phyloP scores from a whole-genome alignment of 1,139 yeast species.

The Suhomyces terraborum region DNA sequence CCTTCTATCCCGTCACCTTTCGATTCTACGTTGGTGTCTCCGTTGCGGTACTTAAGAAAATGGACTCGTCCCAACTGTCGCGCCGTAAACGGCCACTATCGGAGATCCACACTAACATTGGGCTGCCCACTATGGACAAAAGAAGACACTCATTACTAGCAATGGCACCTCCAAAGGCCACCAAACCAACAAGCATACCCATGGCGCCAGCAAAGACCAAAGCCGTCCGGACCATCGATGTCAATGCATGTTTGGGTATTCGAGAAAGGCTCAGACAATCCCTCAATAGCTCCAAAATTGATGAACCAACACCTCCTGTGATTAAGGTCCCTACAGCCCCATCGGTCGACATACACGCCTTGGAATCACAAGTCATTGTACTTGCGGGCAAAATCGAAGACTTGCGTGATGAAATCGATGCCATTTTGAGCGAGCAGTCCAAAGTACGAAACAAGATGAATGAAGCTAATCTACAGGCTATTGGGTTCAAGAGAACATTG shows the following conservation, averaged over 20 bases:
- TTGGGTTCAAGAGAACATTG: conserved; percentile 11
- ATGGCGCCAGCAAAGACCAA: conserved; percentile 7
- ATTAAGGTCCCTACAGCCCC: neutral
- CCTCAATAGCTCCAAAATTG: neutral
- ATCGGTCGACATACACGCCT: conserved; percentile 3
- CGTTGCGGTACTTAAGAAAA: no score
- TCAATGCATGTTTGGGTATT: conserved; percentile 15
- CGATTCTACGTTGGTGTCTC: no score
- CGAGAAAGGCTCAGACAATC: conserved; percentile 10
- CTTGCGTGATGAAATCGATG: conserved; percentile 16
- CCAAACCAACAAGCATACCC: conserved; percentile 11
- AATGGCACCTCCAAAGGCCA: neutral
- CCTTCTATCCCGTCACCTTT: no score
- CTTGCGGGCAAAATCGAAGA: conserved; percentile 14
- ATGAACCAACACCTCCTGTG: neutral
- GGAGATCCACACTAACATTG: conserved; percentile 10
- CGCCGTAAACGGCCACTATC: conserved; percentile 12
- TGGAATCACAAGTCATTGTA: conserved; percentile 8
- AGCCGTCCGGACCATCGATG: conserved; percentile 8
- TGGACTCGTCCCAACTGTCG: conserved; percentile 3
- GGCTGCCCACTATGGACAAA: conserved; percentile 5
- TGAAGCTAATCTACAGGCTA: conserved; percentile 12
- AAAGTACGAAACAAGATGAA: conserved; percentile 13
- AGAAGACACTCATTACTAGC: conserved; percentile 7
- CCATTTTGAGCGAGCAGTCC: conserved; percentile 16